These are phyloP conservation scores for Macrotyloma uniflorum DNA, from an alignment of 306 rosid genomes.

Conservation along the genomic window DNA sequence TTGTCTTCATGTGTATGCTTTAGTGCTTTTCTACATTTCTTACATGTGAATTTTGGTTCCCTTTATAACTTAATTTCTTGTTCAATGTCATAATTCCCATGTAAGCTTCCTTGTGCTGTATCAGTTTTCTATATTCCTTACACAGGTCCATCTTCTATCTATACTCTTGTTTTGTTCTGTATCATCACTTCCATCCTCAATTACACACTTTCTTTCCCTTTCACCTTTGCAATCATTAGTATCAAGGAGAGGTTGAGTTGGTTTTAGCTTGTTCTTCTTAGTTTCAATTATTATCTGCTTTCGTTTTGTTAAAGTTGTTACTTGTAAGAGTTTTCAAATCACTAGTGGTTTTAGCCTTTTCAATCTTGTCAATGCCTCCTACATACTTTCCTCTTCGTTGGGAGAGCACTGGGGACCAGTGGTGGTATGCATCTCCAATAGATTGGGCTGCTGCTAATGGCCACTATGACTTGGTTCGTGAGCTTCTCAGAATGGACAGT, in stretches of 20 bases:
- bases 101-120: constrained; percentile 26
- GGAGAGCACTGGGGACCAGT: constrained; percentile 99
- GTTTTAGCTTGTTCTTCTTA: constrained; percentile 31
- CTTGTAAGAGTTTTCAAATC: constrained; percentile 4
- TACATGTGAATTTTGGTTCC: constrained; percentile 29
- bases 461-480: constrained; percentile 87
- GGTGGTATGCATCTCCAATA: constrained; percentile 99
- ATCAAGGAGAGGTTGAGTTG: constrained; percentile 23
- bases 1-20: constrained; percentile 43
- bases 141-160: constrained; percentile 14
- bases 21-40: constrained; percentile 30
- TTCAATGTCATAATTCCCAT: constrained; percentile 23
- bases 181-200: not conserved
- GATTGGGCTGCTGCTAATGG: constrained; percentile 99
- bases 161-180: not conserved
- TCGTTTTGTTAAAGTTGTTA: not conserved
- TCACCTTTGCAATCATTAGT: constrained; percentile 29
- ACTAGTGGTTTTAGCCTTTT: constrained; percentile 12
- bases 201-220: constrained; percentile 8
- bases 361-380: constrained; percentile 70
- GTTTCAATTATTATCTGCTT: not conserved
- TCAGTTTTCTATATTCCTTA: constrained; percentile 33
- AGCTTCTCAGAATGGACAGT: constrained; percentile 79
- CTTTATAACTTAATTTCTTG: constrained; percentile 9
- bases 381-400: constrained; percentile 89